A percentile compares a stretch with the other conserved stretches of the same genome.
These are phyloP conservation scores for Penicillium subrubescens DNA, from an alignment of 495 filamentous ascomycete species.

Conservation along the genomic window DNA sequence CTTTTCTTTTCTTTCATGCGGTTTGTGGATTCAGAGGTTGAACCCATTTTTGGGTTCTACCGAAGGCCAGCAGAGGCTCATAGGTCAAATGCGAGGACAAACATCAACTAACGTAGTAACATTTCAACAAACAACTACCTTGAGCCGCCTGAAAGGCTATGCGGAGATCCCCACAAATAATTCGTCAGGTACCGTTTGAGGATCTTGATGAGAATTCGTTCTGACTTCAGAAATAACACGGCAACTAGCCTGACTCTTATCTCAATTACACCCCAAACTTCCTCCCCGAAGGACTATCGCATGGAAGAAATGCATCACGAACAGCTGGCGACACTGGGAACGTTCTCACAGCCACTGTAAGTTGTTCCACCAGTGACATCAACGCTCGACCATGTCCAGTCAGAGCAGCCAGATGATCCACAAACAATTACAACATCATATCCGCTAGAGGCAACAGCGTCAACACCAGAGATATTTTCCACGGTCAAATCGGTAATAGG, in stretches of 20 bases:
- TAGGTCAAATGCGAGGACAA: no score
- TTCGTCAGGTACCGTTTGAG: no score
- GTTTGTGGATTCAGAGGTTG: no score
- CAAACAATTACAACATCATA: slow-evolving; percentile 57
- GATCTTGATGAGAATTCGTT: background rate
- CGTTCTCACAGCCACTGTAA: slow-evolving; percentile 41
- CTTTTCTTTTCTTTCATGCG: no score
- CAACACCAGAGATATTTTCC: slow-evolving; percentile 46
- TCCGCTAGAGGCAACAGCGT: slow-evolving; percentile 36
- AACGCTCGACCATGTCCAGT: slow-evolving; percentile 51
- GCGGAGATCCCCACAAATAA: no score
- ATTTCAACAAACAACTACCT: no score
- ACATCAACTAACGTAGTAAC: no score
- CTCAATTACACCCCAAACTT: background rate
- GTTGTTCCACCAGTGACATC: slow-evolving; percentile 52
- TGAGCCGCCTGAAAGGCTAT: no score
- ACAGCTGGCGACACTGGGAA: slow-evolving; percentile 42
- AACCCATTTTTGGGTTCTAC: no score
- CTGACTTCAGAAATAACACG: background rate
- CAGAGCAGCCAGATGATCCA: slow-evolving; percentile 37
- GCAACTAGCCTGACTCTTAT: background rate
- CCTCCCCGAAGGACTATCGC: background rate
- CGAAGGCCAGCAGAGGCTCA: no score
- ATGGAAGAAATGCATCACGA: slow-evolving; percentile 6
- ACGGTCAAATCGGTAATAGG: slow-evolving; percentile 58